phyloP scores from a whole-genome alignment of 2,329 filamentous ascomycete genomes.

The Xylaria sp. region DNA sequence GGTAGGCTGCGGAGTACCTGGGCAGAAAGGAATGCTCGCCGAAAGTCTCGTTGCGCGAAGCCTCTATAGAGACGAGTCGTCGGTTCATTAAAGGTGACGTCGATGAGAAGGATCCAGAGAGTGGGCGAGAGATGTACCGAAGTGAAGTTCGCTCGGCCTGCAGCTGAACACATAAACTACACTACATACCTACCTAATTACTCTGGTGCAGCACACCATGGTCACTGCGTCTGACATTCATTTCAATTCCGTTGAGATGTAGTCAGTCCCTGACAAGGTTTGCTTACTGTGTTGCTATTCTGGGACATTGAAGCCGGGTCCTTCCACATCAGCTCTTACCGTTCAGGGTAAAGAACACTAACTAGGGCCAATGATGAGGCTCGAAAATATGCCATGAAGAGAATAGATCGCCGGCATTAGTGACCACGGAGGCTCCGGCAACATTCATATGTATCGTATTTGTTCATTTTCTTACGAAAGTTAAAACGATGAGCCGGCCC shows the following conservation, averaged over 20 bases:
- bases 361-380: slow-evolving; percentile 20
- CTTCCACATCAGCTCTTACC: slow-evolving; percentile 25
- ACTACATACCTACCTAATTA: background rate
- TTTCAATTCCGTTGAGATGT: slow-evolving; percentile 19
- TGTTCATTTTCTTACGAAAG: background rate
- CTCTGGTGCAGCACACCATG: background rate
- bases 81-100: slow-evolving; percentile 34
- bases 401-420: slow-evolving; percentile 21
- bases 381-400: slow-evolving; percentile 6
- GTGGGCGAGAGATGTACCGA: slow-evolving; percentile 10
- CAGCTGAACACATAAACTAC: slow-evolving; percentile 1
- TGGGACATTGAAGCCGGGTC: slow-evolving; percentile 24
- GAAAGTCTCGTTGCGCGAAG: slow-evolving; percentile 37
- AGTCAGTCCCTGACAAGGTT: slow-evolving; percentile 21
- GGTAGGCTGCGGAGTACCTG: slow-evolving; percentile 20
- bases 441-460: background rate
- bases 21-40: slow-evolving; percentile 31
- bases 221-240: slow-evolving; percentile 26
- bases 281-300: slow-evolving; percentile 37
- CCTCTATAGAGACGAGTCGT: slow-evolving; percentile 34
- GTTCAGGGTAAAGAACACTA: slow-evolving; percentile 17
- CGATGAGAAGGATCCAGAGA: slow-evolving; percentile 8
- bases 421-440: slow-evolving; percentile 19
- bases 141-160: background rate
- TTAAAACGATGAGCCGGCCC: background rate